These are phyloP conservation scores for Geosmithia flava DNA, from an alignment of 2,329 filamentous ascomycete species.

Conservation along the genomic window DNA sequence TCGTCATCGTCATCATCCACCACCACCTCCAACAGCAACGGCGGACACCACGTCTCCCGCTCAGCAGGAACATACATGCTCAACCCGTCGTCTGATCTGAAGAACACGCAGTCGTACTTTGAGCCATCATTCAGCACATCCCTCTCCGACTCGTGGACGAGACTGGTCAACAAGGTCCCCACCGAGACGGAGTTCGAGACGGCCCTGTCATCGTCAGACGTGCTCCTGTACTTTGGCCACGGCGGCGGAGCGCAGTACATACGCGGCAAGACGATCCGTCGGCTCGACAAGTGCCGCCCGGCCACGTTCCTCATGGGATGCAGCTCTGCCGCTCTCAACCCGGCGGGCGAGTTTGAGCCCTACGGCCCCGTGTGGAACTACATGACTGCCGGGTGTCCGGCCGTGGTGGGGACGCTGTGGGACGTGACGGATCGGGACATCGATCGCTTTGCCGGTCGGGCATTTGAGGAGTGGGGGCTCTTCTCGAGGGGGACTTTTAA, in stretches of 20 bases:
- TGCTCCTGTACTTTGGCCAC: slow-evolving; percentile 92
- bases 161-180: slow-evolving; percentile 57
- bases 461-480: slow-evolving; percentile 82
- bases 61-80: slow-evolving; percentile 64
- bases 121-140: slow-evolving; percentile 50
- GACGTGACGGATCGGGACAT: slow-evolving; percentile 97
- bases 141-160: slow-evolving; percentile 48
- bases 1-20: slow-evolving; percentile 2
- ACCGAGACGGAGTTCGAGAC: slow-evolving; percentile 65
- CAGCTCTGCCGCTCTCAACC: slow-evolving; percentile 65
- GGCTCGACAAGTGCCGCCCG: slow-evolving; percentile 60
- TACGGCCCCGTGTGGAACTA: slow-evolving; percentile 86
- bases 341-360: slow-evolving; percentile 81
- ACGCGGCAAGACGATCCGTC: slow-evolving; percentile 68
- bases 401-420: slow-evolving; percentile 88
- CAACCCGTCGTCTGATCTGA: slow-evolving; percentile 78
- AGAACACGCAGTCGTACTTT: slow-evolving; percentile 67
- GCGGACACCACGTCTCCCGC: slow-evolving; percentile 42
- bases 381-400: slow-evolving; percentile 75
- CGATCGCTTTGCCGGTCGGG: slow-evolving; percentile 72
- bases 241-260: slow-evolving; percentile 93
- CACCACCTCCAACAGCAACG: neutral
- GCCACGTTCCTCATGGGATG: slow-evolving; percentile 90
- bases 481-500: slow-evolving; percentile 34
- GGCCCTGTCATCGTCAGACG: slow-evolving; percentile 50